Conservation (phyloP, 371 early-diverging fungal species). For the Mucor ambiguus region DNA sequence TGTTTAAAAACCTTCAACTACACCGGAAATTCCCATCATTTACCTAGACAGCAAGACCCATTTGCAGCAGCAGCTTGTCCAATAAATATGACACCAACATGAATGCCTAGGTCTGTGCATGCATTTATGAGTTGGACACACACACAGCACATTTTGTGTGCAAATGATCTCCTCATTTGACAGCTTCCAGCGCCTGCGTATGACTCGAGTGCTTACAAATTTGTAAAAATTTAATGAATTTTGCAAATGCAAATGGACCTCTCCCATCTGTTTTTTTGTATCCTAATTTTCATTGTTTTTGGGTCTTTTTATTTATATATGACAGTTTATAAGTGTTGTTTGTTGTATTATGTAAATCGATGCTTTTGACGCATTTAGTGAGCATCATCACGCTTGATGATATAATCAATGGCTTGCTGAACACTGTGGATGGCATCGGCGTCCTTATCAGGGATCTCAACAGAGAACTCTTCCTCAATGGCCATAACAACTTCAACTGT, state of each 20-base stretch:
- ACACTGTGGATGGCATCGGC: slow-evolving; percentile 94
- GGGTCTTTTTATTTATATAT: neutral
- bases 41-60: neutral
- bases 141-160: too few relatives aligned
- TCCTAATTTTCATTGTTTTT: neutral
- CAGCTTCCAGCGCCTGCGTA: neutral
- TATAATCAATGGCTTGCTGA: slow-evolving; percentile 87
- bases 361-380: slow-evolving; percentile 49
- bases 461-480: slow-evolving; percentile 97
- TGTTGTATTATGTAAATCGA: neutral
- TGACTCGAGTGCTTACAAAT: neutral
- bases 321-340: neutral
- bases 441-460: slow-evolving; percentile 97
- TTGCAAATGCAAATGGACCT: neutral
- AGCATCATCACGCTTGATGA: slow-evolving; percentile 77
- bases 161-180: neutral
- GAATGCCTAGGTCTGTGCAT: neutral
- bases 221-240: slow-evolving; percentile 5
- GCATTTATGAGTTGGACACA: too few relatives aligned
- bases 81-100: neutral
- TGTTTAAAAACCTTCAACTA: neutral
- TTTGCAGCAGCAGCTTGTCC: neutral
- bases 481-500: slow-evolving; percentile 99
- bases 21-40: neutral
- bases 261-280: neutral